Evolutionary conservation across 2,329 filamentous ascomycete genomes (phyloP).

Genomic region (Lasiodiplodia theobromae): DNA sequence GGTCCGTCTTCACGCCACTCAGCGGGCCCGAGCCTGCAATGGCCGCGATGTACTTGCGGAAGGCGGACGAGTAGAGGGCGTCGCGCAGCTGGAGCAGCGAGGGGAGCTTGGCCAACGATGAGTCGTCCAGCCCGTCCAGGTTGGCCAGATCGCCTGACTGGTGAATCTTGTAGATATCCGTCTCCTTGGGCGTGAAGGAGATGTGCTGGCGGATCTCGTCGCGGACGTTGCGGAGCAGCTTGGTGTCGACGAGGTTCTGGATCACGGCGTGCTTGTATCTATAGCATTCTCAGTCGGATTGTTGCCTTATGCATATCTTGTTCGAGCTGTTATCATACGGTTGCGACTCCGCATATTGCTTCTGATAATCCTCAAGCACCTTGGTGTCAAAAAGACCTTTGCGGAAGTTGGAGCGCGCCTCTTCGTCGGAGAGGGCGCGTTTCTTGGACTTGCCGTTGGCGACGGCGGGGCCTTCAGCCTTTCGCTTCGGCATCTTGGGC

Average conservation of each 20-base stretch:
- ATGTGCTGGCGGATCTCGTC: conserved; percentile 89
- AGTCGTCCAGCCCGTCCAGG: conserved; percentile 89
- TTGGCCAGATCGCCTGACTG: conserved; percentile 98
- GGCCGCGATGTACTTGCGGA: conserved; percentile 85
- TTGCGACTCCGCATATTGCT: conserved; percentile 47
- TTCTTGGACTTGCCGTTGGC: conserved; percentile 52
- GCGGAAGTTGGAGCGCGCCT: conserved; percentile 49
- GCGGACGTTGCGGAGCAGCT: conserved; percentile 84
- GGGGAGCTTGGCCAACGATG: conserved; percentile 83
- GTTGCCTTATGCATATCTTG: neutral
- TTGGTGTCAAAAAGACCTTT: conserved; percentile 47
- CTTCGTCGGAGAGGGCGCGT: conserved; percentile 49
- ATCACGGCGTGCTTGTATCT: conserved; percentile 95
- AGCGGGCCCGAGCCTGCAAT: conserved; percentile 87
- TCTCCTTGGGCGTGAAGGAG: conserved; percentile 97
- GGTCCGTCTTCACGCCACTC: conserved; percentile 94
- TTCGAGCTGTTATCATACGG: conserved; percentile 39
- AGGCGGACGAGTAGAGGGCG: conserved; percentile 87
- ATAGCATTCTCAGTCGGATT: conserved; percentile 3
- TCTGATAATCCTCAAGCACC: conserved; percentile 43
- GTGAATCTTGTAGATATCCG: conserved; percentile 99
- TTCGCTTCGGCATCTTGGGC: conserved; percentile 49
- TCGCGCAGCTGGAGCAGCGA: conserved; percentile 92
- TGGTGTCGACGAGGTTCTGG: conserved; percentile 76
- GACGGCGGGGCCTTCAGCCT: conserved; percentile 44